Conservation (phyloP, 257 asterid genomes). For the Henckelia pumila region DNA sequence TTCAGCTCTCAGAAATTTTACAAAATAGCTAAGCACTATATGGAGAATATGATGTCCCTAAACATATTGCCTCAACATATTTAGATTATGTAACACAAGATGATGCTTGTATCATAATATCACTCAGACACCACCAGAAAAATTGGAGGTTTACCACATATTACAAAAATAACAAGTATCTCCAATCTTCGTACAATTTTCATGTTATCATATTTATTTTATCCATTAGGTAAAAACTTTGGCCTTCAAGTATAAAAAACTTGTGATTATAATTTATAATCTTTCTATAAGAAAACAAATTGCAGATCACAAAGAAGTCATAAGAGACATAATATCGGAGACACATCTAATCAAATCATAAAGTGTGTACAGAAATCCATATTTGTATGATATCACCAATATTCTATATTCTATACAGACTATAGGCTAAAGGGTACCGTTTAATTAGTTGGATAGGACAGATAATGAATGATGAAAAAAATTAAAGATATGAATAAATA, state of each 20-base stretch:
- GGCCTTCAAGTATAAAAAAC: background rate
- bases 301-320: background rate
- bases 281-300: background rate
- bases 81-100: background rate
- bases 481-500: too few relatives aligned
- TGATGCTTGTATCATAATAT: background rate
- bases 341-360: background rate
- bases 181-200: background rate
- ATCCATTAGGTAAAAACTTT: background rate
- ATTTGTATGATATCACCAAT: too few relatives aligned
- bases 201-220: background rate
- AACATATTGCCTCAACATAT: background rate
- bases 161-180: background rate
- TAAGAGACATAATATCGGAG: background rate
- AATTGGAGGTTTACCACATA: background rate
- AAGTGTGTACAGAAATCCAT: background rate
- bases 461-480: too few relatives aligned
- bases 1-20: background rate
- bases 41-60: slow-evolving; percentile 12
- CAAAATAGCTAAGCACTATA: background rate
- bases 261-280: background rate
- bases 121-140: background rate
- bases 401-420: too few relatives aligned
- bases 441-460: too few relatives aligned
- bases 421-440: too few relatives aligned